These are phyloP conservation scores for Yarrowia sp. DNA, from an alignment of 805 yeast species.

Conservation along the genomic window DNA sequence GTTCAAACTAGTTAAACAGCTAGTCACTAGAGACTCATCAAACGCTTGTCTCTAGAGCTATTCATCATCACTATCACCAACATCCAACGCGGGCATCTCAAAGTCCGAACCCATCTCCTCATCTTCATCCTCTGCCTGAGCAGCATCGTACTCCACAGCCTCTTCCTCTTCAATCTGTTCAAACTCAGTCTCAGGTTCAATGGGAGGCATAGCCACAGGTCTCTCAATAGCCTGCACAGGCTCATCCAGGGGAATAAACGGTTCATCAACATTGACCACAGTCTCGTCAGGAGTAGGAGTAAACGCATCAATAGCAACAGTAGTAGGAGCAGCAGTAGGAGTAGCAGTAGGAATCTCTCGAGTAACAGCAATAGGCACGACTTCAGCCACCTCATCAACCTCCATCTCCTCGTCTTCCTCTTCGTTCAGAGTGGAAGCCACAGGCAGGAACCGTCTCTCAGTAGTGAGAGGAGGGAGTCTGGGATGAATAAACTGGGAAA, in stretches of 20 bases:
- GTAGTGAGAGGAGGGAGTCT: constrained; percentile 56
- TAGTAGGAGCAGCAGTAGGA: background rate
- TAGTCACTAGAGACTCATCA: too few relatives aligned
- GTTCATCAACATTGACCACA: background rate
- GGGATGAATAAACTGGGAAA: constrained; percentile 64
- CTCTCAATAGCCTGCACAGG: constrained; percentile 27
- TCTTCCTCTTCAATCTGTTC: constrained; percentile 1
- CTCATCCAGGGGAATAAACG: background rate
- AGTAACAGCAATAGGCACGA: background rate
- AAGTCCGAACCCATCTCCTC: constrained; percentile 42
- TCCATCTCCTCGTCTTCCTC: constrained; percentile 5
- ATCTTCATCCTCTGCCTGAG: background rate
- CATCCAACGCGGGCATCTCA: constrained; percentile 49
- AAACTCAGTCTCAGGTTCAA: background rate
- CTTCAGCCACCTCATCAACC: background rate
- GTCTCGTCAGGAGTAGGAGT: background rate
- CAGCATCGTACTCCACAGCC: constrained; percentile 21
- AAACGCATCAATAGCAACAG: background rate
- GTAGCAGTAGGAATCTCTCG: background rate
- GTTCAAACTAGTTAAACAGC: too few relatives aligned
- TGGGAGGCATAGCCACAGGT: background rate
- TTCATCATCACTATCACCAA: constrained; percentile 45
- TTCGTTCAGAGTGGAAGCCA: constrained; percentile 23
- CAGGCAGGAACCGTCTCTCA: constrained; percentile 24
- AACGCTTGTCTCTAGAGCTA: background rate